Percentiles rank a stretch among this genome's conserved stretches.
Evolutionary conservation across 768 basidiomycete species (phyloP).

Genomic region (Clitopilus passeckerianus): DNA sequence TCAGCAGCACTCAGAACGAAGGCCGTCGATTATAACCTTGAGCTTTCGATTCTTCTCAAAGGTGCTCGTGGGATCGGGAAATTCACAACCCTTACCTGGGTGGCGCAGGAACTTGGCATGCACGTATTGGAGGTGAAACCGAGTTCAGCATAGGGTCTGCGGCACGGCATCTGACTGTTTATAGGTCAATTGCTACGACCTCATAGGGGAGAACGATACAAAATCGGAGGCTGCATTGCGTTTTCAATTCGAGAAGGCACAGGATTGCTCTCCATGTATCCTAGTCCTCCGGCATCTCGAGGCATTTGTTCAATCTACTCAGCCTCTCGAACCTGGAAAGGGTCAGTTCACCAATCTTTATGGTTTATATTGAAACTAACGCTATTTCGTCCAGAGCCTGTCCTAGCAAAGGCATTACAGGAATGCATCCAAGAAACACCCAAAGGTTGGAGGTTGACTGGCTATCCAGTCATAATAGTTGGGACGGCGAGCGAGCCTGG

Average conservation of each 20-base stretch:
- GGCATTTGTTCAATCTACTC: slow-evolving; percentile 68
- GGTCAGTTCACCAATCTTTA: slow-evolving; percentile 30
- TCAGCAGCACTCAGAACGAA: slow-evolving; percentile 54
- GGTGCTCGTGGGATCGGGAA: slow-evolving; percentile 84
- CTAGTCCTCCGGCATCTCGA: slow-evolving; percentile 78
- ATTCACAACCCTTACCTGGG: slow-evolving; percentile 51
- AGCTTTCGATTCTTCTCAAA: slow-evolving; percentile 69
- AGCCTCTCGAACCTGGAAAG: slow-evolving; percentile 58
- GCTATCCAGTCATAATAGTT: slow-evolving; percentile 71
- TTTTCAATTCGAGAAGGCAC: slow-evolving; percentile 73
- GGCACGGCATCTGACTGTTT: neutral
- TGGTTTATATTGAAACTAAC: neutral
- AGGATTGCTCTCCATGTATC: slow-evolving; percentile 78
- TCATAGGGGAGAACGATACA: slow-evolving; percentile 71
- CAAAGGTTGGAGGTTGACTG: slow-evolving; percentile 51
- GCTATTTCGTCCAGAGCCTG: slow-evolving; percentile 38
- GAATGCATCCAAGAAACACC: slow-evolving; percentile 60
- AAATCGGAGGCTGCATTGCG: slow-evolving; percentile 72
- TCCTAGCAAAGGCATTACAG: slow-evolving; percentile 50
- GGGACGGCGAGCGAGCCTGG: slow-evolving; percentile 68
- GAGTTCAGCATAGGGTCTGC: neutral
- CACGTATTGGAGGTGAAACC: slow-evolving; percentile 69
- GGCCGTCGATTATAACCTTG: slow-evolving; percentile 56
- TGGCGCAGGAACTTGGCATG: slow-evolving; percentile 62
- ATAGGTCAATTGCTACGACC: slow-evolving; percentile 83